phyloP scores from a whole-genome alignment of 1,284 basidiomycete species.

The Boletellus deceptivus region DNA sequence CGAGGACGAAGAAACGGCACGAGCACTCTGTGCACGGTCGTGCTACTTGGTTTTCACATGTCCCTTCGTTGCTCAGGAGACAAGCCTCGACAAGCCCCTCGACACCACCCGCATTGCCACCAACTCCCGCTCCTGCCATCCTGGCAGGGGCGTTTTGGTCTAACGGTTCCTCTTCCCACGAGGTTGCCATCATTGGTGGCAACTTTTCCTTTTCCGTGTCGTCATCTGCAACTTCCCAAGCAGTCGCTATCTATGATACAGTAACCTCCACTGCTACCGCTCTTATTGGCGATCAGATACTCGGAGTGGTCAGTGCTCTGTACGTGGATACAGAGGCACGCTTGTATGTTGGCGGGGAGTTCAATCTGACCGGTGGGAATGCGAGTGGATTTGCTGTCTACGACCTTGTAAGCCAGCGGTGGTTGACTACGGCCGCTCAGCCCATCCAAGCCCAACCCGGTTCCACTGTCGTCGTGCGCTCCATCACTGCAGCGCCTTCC shows the following conservation, averaged over 20 bases:
- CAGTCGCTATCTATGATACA: slow-evolving; percentile 76
- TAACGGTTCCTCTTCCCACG: slow-evolving; percentile 64
- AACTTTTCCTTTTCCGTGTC: slow-evolving; percentile 74
- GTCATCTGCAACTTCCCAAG: slow-evolving; percentile 46
- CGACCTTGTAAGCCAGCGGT: slow-evolving; percentile 60
- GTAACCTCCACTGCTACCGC: slow-evolving; percentile 48
- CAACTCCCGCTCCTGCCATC: slow-evolving; percentile 74
- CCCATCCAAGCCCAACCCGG: slow-evolving; percentile 55
- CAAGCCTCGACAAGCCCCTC: slow-evolving; percentile 45
- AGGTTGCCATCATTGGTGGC: slow-evolving; percentile 83
- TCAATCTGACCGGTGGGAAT: slow-evolving; percentile 54
- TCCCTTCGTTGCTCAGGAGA: slow-evolving; percentile 51
- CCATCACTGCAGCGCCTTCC: slow-evolving; percentile 64
- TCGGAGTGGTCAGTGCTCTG: slow-evolving; percentile 73
- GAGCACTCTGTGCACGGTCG: slow-evolving; percentile 37
- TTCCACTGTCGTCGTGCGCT: slow-evolving; percentile 66
- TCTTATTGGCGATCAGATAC: slow-evolving; percentile 58
- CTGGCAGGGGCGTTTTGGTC: slow-evolving; percentile 89
- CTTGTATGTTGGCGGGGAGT: slow-evolving; percentile 82
- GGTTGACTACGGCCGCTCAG: slow-evolving; percentile 58
- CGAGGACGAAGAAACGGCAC: slow-evolving; percentile 38
- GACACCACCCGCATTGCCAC: slow-evolving; percentile 53
- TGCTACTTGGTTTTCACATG: slow-evolving; percentile 50
- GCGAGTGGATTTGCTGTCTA: slow-evolving; percentile 75
- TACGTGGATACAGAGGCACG: slow-evolving; percentile 60